Percentiles rank a stretch among this genome's conserved stretches.
These are phyloP conservation scores for Diaporthe caulivora DNA, from an alignment of 2,329 filamentous ascomycete species.

Conservation along the genomic window DNA sequence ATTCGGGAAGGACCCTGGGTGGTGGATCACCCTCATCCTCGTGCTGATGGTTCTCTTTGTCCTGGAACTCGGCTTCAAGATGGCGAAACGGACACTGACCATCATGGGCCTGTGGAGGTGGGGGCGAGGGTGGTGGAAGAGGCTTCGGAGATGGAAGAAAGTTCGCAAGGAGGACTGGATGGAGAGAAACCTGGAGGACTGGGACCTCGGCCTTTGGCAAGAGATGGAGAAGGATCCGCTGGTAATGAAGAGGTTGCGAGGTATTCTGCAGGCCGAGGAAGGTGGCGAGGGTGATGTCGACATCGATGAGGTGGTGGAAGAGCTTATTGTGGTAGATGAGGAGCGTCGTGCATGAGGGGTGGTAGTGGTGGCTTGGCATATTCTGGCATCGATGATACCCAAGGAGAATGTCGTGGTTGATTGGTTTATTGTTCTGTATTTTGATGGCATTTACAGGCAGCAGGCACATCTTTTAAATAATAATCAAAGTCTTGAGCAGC, in stretches of 20 bases:
- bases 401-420: not conserved
- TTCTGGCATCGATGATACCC: slow-evolving; percentile 20
- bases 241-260: slow-evolving; percentile 56
- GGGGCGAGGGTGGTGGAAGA: slow-evolving; percentile 42
- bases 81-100: slow-evolving; percentile 59
- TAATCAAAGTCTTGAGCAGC: not conserved
- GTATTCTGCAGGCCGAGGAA: slow-evolving; percentile 46
- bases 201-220: slow-evolving; percentile 69
- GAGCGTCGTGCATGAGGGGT: not conserved
- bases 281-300: not conserved
- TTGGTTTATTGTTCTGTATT: not conserved
- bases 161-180: slow-evolving; percentile 29
- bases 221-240: slow-evolving; percentile 66
- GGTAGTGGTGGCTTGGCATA: not conserved
- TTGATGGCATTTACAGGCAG: not conserved
- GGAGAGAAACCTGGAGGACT: slow-evolving; percentile 55
- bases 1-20: slow-evolving; percentile 77
- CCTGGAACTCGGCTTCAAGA: slow-evolving; percentile 73
- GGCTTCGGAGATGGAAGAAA: slow-evolving; percentile 34
- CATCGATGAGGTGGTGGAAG: not conserved
- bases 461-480: not conserved
- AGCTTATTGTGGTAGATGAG: slow-evolving; percentile 9
- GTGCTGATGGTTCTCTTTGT: slow-evolving; percentile 70
- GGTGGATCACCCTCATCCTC: slow-evolving; percentile 80
- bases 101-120: slow-evolving; percentile 60